Conservation (phyloP, 257 asterid species). For the Prunella vulgaris region DNA sequence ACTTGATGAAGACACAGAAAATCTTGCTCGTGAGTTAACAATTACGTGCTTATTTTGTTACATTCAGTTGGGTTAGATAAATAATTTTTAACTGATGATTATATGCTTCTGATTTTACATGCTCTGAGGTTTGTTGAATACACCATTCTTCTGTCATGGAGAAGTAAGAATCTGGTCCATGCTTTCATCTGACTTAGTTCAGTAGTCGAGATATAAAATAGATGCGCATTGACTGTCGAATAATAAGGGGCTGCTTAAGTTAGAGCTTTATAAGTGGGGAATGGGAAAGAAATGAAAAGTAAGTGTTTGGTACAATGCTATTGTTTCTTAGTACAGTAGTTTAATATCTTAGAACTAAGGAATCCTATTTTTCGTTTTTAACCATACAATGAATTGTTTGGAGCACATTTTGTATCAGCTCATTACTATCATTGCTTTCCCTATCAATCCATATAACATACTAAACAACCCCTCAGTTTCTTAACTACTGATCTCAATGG, state of each 20-base stretch:
- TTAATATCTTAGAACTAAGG: background rate
- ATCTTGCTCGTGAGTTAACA: slow-evolving; percentile 75
- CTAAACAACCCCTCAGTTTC: background rate
- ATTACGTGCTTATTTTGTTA: slow-evolving; percentile 10
- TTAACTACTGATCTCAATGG: background rate
- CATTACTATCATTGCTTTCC: background rate
- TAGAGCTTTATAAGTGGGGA: background rate
- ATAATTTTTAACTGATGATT: background rate
- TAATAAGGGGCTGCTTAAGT: background rate
- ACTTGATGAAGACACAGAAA: slow-evolving; percentile 92
- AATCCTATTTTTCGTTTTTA: background rate
- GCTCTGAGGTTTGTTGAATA: slow-evolving; percentile 1
- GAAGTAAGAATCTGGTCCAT: background rate
- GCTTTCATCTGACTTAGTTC: background rate
- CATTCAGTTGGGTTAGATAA: background rate
- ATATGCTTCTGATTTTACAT: background rate
- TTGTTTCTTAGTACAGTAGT: background rate
- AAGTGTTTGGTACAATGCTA: background rate
- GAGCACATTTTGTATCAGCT: background rate
- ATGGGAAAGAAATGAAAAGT: background rate
- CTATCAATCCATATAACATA: background rate
- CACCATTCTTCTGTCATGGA: too few relatives aligned
- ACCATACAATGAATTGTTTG: background rate
- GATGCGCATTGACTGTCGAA: background rate
- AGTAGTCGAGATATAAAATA: background rate